These are phyloP conservation scores for Oryza meridionalis DNA, from an alignment of 176 grass and related monocot species.

Conservation along the genomic window DNA sequence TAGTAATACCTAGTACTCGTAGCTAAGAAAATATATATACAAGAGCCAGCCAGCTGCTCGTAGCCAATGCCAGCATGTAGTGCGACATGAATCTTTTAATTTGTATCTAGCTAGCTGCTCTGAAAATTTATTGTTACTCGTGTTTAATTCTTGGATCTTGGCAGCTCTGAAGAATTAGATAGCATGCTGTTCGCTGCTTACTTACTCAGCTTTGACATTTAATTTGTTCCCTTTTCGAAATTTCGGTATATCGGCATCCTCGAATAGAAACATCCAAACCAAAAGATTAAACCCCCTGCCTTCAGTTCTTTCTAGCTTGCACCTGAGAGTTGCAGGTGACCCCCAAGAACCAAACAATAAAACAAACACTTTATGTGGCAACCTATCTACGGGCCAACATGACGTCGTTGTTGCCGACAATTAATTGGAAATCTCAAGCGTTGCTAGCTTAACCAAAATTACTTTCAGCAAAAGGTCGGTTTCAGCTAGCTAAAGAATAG, in stretches of 20 bases:
- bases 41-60: not conserved
- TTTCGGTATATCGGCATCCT: not conserved
- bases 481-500: not conserved
- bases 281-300: too few relatives aligned
- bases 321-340: slow-evolving; percentile 16
- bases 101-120: not conserved
- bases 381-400: slow-evolving; percentile 24
- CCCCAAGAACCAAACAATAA: slow-evolving; percentile 36
- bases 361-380: slow-evolving; percentile 17
- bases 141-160: not conserved
- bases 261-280: too few relatives aligned
- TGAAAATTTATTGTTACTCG: not conserved
- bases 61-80: not conserved
- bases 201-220: not conserved
- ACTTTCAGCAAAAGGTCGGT: not conserved
- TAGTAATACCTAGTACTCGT: too few relatives aligned
- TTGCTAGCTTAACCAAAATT: slow-evolving; percentile 12
- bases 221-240: not conserved
- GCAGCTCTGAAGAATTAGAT: not conserved
- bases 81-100: not conserved
- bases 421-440: slow-evolving; percentile 10
- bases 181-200: not conserved
- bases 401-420: slow-evolving; percentile 15
- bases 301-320: slow-evolving; percentile 17
- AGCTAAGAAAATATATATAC: too few relatives aligned